Percentiles rank a stretch among this genome's conserved stretches.
Conservation (phyloP, 2,329 filamentous ascomycete species). For the Plenodomus tracheiphilus region DNA sequence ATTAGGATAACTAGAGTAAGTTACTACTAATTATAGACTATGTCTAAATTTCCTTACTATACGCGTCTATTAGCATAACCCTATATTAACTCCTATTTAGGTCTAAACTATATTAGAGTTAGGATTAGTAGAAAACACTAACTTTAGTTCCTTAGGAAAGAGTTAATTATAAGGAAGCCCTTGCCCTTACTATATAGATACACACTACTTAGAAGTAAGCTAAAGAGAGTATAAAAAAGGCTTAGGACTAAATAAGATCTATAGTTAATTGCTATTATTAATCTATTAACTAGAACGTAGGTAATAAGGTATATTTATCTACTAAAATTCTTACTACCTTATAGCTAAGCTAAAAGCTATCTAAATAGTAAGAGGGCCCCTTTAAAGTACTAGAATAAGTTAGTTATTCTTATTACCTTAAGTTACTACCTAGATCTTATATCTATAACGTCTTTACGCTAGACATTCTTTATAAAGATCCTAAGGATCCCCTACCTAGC, state of each 20-base stretch:
- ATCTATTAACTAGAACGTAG: not conserved
- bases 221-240: constrained; percentile 1
- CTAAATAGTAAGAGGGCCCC: not conserved
- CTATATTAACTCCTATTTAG: constrained; percentile 1
- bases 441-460: not conserved
- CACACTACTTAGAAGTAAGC: not conserved
- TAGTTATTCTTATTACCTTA: not conserved
- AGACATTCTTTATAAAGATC: not conserved
- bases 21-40: not conserved
- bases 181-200: not conserved
- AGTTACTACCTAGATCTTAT: not conserved
- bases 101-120: not conserved
- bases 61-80: not conserved
- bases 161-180: not conserved
- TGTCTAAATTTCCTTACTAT: not conserved
- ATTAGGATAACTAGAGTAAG: constrained; percentile 3
- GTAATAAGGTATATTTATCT: not conserved
- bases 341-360: not conserved
- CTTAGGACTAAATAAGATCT: not conserved
- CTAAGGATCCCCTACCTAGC: not conserved
- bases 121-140: not conserved
- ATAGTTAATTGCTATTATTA: not conserved
- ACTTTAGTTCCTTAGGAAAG: not conserved
- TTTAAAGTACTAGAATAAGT: constrained; percentile 1
- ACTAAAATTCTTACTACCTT: not conserved